Base-by-base conservation (phyloP, 768 basidiomycete species). In the Coprinopsis cinerea region DNA sequence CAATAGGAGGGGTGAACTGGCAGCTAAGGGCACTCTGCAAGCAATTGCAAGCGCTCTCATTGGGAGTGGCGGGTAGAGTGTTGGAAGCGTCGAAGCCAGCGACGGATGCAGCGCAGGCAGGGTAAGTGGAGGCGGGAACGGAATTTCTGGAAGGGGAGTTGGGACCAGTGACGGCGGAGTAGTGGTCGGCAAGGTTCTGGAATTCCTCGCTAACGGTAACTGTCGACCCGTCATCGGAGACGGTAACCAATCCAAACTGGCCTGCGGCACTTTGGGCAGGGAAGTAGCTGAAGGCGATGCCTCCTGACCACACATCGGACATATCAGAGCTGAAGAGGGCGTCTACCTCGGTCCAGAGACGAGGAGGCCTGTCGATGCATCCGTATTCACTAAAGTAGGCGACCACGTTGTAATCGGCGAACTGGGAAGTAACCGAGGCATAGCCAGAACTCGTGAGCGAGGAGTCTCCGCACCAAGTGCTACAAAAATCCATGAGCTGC, bases 341-440 rank as follows among this genome's bases (percentile, higher is more conserved):
- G 41, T 65, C 73, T 13, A 82, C 79, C 63, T 96, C 93, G 28
- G 82, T 83, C 90, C 91, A 96, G 27, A 82, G 68, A 59, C 87
- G 81, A 43, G 88, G 73, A 17, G 70, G 67, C 20, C 61, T 64
- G 6, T 70, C 73, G 61, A 83, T 79, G 63, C 87, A 89, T 49
- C 91, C 88, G 48, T 78, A 95, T 75, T 92, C 90, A 61, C 88
- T 87, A 70, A 95, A 90, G 73, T 95, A 94, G 7, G 91, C 89
- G 1, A 80, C 80, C 23, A 94, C 78, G 51, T 88, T 88, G 64
- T 81, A 85, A 53, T 72, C 65, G 18, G 77, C 72, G 59, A 78
- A 90, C 17, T 77, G 73, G 27, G 61, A 66, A 17, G 81, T 78
- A 41, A 74, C 75, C 26, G 56, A 64, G 41, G 78, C 73, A 64